These are phyloP conservation scores for Coniochaeta ligniaria DNA, from an alignment of 2,329 filamentous ascomycete genomes.

Conservation along the genomic window DNA sequence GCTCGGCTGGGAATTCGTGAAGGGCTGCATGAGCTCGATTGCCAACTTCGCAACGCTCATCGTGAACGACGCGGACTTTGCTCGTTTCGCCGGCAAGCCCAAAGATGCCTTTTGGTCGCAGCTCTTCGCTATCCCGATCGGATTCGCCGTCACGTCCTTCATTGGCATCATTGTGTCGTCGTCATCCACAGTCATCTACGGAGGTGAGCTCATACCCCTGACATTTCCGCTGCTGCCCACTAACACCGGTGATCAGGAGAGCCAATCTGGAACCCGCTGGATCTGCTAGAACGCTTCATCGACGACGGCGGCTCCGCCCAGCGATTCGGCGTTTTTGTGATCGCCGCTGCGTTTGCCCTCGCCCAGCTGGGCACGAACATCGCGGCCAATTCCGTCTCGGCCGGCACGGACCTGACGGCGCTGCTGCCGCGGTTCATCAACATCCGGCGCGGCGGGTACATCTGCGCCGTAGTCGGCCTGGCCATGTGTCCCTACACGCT, in stretches of 20 bases:
- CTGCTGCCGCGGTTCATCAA: slow-evolving; percentile 73
- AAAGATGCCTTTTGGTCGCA: slow-evolving; percentile 75
- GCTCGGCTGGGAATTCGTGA: slow-evolving; percentile 75
- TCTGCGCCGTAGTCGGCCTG: slow-evolving; percentile 72
- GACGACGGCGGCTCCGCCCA: slow-evolving; percentile 60
- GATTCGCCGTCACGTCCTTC: slow-evolving; percentile 75
- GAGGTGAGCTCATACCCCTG: slow-evolving; percentile 6
- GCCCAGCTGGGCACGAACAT: slow-evolving; percentile 85
- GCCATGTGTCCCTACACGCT: slow-evolving; percentile 86
- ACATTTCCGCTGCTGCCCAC: neutral
- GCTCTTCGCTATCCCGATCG: slow-evolving; percentile 63
- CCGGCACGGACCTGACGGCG: slow-evolving; percentile 76
- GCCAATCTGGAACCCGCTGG: slow-evolving; percentile 67
- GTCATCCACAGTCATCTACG: slow-evolving; percentile 61
- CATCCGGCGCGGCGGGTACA: slow-evolving; percentile 80
- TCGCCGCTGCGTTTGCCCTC: slow-evolving; percentile 63
- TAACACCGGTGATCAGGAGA: slow-evolving; percentile 23
- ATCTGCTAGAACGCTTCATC: slow-evolving; percentile 60
- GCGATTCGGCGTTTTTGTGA: slow-evolving; percentile 70
- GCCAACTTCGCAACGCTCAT: slow-evolving; percentile 89
- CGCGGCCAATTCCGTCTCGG: slow-evolving; percentile 77
- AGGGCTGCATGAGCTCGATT: slow-evolving; percentile 81
- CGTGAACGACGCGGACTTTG: slow-evolving; percentile 75
- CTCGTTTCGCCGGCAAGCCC: slow-evolving; percentile 73
- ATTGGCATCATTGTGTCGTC: slow-evolving; percentile 76